Base-by-base conservation (phyloP, 345 rosid species). In the Eucalyptus sp. region DNA sequence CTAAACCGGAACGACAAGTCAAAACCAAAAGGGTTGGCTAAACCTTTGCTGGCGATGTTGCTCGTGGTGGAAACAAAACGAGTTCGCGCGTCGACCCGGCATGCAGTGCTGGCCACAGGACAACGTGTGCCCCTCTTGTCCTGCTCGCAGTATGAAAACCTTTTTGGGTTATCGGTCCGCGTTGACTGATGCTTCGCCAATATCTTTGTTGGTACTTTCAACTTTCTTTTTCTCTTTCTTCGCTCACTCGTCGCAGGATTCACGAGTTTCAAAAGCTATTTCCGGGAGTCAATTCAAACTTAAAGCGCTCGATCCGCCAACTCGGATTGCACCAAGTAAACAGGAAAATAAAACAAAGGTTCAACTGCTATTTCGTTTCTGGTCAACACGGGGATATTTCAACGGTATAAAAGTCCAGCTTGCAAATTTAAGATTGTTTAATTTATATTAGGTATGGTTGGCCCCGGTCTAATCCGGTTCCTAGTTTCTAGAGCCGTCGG, bases 131-230 rank as follows among this genome's bases (percentile, higher is more conserved):
- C 27, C 0, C 62, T 56, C 29, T 24, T 4, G 4, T n/a, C n/a
- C n/a, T n/a, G n/a, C n/a, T n/a, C n/a, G n/a, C n/a, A n/a, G n/a
- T n/a, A n/a, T n/a, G n/a, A n/a, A n/a, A n/a, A n/a, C n/a, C n/a
- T n/a, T n/a, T n/a, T 24, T 1, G 13, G 29, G 13, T 10, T 0
- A 24, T 56, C 4, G 29, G 29, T 3, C 62, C 62, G 13, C 29
- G 13, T 56, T 24, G 62, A 56, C 29, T 56, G 1, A 24, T 24
- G 29, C 62, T 24, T 56, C 3, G 27, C 29, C 62, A 25, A 56
- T 56, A 10, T 56, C 62, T 24, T 4, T 10, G 29, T 56, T 56
- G 29, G 29, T 22, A 56, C 18, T 24, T 56, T 24, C 29, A 25
- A 56, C 62, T 56, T 56, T 56, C 62, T 9, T 4, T 56, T 9